Evolutionary conservation across 2,329 filamentous ascomycete genomes (phyloP), one percentile per base, ranked within the genome.

Genomic region (Fusarium incarnatum): DNA sequence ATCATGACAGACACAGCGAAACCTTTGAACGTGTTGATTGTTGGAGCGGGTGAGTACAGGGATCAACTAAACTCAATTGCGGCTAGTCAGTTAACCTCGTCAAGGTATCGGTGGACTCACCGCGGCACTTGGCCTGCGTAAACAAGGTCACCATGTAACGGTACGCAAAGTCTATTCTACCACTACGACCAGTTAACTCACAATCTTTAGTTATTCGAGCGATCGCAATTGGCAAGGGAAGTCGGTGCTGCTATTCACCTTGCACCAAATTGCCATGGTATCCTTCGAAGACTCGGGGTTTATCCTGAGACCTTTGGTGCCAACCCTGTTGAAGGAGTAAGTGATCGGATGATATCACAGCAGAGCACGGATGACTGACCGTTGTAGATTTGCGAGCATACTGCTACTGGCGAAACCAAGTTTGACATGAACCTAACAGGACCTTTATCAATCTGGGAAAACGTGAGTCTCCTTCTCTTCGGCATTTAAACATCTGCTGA

Each of bases 211-310:
- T 63, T 89, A 1, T 86, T 83, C 52, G 88, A 90, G 68, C 84
- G 87, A 73, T 89, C 87, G 0, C 79, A 80, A 3, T 84, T 89
- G 34, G 83, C 84, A 18, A 84, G 80, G 53, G 88, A 90, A 75
- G 78, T 83, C 2, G 89, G 88, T 1, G 88, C 89, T 5, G 88
- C 88, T 0, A 83, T 91, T n/a, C 88, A 91, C 71, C 75, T 91
- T 7, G 84, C 86, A 0, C 88, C 89, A 1, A 92, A 91, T 71
- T 80, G 84, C 4, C 89, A 89, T 75, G 86, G 87, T 1, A 77
- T 91, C 4, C 78, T 91, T 13, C 78, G 79, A 9, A 75, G 76
- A 46, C 78, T 80, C 66, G 82, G 81, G 4, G 76, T 83, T 20
- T 71, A 72, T 1, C 78, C 80, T 7, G 81, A 83, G 69, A 65